phyloP scores from a whole-genome alignment of 768 basidiomycete genomes.

The Pleurotus ostreatus region DNA sequence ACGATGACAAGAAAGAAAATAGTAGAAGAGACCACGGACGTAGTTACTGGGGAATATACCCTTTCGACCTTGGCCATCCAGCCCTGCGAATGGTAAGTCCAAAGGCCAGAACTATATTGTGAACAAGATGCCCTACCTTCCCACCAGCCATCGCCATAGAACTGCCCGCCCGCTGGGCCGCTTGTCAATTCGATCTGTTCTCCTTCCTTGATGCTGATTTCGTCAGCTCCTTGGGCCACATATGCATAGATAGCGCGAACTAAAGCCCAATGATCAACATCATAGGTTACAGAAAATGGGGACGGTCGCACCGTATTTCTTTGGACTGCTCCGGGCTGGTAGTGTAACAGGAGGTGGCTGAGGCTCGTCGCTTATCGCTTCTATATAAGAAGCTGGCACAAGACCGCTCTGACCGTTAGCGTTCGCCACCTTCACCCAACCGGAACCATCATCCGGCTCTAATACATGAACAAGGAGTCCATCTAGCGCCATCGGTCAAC shows the following conservation, averaged over 20 bases:
- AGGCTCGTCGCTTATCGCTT: constrained; percentile 28
- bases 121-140: constrained; percentile 50
- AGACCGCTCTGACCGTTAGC: constrained; percentile 59
- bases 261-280: constrained; percentile 23
- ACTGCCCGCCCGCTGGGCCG: constrained; percentile 55
- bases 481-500: constrained; percentile 36
- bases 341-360: constrained; percentile 9
- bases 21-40: constrained; percentile 42
- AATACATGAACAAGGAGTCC: constrained; percentile 60
- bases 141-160: constrained; percentile 82
- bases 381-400: constrained; percentile 81
- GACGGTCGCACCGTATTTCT: constrained; percentile 45
- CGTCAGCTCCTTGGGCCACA: constrained; percentile 66
- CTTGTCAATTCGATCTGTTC: constrained; percentile 61
- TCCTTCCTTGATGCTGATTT: constrained; percentile 59
- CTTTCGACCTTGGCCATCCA: constrained; percentile 54
- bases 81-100: constrained; percentile 36
- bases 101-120: constrained; percentile 3
- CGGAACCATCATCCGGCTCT: constrained; percentile 82
- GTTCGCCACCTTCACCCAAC: constrained; percentile 78
- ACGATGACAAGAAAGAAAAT: constrained; percentile 9
- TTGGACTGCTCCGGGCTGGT: constrained; percentile 26
- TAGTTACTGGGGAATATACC: constrained; percentile 90
- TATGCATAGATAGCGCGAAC: constrained; percentile 86
- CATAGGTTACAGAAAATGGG: neutral